A percentile compares a stretch with the other conserved stretches of the same genome.
phyloP scores from a whole-genome alignment of 306 rosid genomes.

The Alnus glutinosa region DNA sequence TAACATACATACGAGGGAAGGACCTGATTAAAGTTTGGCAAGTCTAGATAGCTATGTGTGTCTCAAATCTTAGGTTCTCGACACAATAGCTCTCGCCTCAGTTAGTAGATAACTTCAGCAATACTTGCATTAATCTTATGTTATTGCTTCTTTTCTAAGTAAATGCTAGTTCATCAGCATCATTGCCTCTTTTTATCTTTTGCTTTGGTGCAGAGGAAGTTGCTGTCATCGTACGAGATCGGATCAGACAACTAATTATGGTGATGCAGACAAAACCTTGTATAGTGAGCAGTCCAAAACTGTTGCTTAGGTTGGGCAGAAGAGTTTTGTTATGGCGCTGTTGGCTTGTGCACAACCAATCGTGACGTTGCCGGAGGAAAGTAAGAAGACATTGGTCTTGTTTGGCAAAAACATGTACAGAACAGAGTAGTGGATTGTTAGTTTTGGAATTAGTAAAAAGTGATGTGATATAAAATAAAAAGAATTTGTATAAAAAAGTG shows the following conservation, averaged over 20 bases:
- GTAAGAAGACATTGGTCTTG: background rate
- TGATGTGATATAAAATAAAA: no score
- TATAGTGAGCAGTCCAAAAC: slow-evolving; percentile 33
- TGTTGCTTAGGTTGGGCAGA: slow-evolving; percentile 32
- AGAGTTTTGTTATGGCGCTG: background rate
- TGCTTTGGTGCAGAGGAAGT: slow-evolving; percentile 54
- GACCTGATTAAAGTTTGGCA: background rate
- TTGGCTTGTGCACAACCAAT: background rate
- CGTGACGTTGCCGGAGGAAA: background rate
- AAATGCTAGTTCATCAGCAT: background rate
- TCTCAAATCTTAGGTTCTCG: background rate
- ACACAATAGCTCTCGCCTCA: background rate
- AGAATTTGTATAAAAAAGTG: no score
- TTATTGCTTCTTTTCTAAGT: background rate
- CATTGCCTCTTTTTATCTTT: background rate
- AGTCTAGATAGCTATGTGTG: background rate
- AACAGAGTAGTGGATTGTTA: no score
- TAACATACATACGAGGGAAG: background rate
- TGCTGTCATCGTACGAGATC: slow-evolving; percentile 67
- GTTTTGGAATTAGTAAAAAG: no score
- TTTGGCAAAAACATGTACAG: no score
- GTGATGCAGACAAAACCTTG: slow-evolving; percentile 27
- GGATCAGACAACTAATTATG: slow-evolving; percentile 36
- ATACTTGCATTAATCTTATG: background rate
- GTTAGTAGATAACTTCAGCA: background rate